phyloP scores from a whole-genome alignment of 176 grass and related monocot genomes.

The Pontederia crassipes region DNA sequence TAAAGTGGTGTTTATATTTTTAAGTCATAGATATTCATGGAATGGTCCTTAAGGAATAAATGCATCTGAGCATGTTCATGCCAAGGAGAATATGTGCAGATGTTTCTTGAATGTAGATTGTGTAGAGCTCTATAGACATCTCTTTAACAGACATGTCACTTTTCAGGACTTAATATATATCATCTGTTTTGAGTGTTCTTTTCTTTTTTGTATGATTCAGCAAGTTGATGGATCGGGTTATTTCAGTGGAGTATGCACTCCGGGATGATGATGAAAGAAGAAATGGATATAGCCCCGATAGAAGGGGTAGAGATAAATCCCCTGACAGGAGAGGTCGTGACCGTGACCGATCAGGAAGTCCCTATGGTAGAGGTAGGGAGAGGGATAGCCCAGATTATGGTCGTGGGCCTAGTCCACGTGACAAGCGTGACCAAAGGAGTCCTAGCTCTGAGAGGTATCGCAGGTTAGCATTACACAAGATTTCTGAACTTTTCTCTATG shows the following conservation, averaged over 20 bases:
- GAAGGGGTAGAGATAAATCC: conserved; percentile 62
- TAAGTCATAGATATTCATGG: no score
- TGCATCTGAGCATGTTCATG: no score
- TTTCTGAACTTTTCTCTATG: not conserved
- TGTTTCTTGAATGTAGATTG: no score
- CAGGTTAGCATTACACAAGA: conserved; percentile 16
- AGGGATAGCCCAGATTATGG: conserved; percentile 26
- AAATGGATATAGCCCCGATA: conserved; percentile 71
- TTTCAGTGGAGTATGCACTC: conserved; percentile 90
- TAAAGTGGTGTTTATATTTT: no score
- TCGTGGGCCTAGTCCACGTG: conserved; percentile 37
- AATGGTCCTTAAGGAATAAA: no score
- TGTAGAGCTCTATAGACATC: not conserved
- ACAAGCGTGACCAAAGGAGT: conserved; percentile 40
- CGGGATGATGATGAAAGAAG: conserved; percentile 79
- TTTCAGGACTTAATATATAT: not conserved
- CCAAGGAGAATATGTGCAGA: no score
- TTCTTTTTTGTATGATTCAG: conserved; percentile 31
- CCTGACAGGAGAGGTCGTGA: conserved; percentile 63
- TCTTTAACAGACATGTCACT: not conserved
- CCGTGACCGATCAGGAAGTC: conserved; percentile 23
- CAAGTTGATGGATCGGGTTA: conserved; percentile 75
- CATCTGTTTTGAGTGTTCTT: conserved; percentile 2
- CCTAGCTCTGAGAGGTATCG: conserved; percentile 41
- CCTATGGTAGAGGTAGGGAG: conserved; percentile 21